Evolutionary conservation across 2,329 filamentous ascomycete genomes (phyloP), one percentile per base, ranked within the genome.

Genomic region (Immersiporthe knoxdaviesiana): DNA sequence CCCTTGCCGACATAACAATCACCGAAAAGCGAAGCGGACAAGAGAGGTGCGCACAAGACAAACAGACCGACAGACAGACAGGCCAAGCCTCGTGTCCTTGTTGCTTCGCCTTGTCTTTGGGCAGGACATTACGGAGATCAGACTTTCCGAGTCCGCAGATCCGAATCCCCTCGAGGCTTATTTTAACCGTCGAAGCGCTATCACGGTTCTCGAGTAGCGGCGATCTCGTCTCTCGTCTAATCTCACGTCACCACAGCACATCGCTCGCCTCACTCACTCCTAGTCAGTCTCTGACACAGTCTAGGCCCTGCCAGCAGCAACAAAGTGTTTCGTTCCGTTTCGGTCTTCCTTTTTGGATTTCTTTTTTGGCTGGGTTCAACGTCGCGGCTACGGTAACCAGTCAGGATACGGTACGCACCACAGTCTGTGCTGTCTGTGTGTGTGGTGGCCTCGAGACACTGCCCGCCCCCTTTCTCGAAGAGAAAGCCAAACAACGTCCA

Each of bases 41-140:
- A 37, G 41, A 11, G 59, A 16, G 27, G 30, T 63, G 39, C 44
- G 61, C 41, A 52, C 35, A 52, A 27, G 30, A 27, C n/a, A 30
- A 10, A 37, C 16, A 54, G 32, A 39, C 32, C 35, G 35, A n/a
- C n/a, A n/a, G 35, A 35, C 4, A 30, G 44, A 56, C 54, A 47
- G 61, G 62, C 62, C 63, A 56, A 27, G 44, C 63, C 63, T 65
- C 63, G 32, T 65, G 63, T 56, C 63, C 63, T 65, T 58, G 37
- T 56, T 56, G 12, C n/a, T 24, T 32, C 30, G 16, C 16, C 11
- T 27, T 27, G 21, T 61, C 59, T n/a, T 59, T n/a, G n/a, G n/a
- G n/a, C n/a, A n/a, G 18, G 56, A 37, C 56, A 54, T 30, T 14
- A 54, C 50, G 24, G 35, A 41, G 59, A 41, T 62, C 59, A 27